A percentile compares a stretch with the other conserved stretches of the same genome.
These are phyloP conservation scores for Pyracantha coccinea DNA, from an alignment of 331 rosid genomes.

Conservation along the genomic window DNA sequence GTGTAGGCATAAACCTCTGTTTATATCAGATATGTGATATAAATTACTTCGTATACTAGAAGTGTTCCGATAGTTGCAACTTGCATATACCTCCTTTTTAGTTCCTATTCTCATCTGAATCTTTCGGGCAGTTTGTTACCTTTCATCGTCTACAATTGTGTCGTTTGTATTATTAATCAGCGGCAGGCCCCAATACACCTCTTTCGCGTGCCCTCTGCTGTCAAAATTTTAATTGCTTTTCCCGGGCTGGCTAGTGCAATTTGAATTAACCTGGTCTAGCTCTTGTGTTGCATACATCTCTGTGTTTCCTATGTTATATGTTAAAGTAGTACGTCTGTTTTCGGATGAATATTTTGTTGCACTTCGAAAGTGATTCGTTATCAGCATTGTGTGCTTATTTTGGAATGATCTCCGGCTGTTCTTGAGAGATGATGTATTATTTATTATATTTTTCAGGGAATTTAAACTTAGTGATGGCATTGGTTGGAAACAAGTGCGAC, in stretches of 20 bases:
- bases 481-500: slow-evolving; percentile 73
- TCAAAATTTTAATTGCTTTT: background rate
- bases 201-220: background rate
- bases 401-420: background rate
- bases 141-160: background rate
- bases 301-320: background rate
- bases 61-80: too few relatives aligned
- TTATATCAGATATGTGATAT: too few relatives aligned
- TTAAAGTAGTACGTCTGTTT: background rate
- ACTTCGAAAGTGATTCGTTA: background rate
- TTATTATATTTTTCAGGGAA: slow-evolving; percentile 28
- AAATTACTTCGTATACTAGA: too few relatives aligned
- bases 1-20: too few relatives aligned
- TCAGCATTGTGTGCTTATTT: background rate
- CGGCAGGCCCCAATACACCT: background rate
- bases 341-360: background rate
- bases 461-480: slow-evolving; percentile 60
- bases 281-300: background rate
- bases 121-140: background rate
- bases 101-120: background rate
- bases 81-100: background rate
- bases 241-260: background rate
- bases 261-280: background rate
- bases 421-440: background rate
- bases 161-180: background rate